Conservation (phyloP, 2,329 filamentous ascomycete species). For the Pochonia chlamydosporia region DNA sequence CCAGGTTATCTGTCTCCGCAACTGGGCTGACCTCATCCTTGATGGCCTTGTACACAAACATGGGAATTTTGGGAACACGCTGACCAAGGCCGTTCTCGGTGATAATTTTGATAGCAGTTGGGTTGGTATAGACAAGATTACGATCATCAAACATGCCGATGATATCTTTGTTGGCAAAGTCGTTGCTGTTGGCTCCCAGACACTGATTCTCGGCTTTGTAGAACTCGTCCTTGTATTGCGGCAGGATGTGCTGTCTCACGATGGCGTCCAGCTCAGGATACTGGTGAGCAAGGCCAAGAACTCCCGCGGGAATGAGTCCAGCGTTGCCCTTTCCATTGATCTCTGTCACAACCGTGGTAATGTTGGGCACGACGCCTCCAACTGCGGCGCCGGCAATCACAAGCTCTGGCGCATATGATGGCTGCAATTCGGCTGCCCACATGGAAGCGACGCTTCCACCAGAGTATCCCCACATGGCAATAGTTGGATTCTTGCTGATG, state of each 20-base stretch:
- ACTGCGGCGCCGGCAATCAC: conserved; percentile 18
- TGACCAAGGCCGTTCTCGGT: background rate
- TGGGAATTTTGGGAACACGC: background rate
- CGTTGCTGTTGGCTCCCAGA: conserved; percentile 15
- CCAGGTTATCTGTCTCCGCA: background rate
- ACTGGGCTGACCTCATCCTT: conserved; percentile 3
- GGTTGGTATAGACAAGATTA: background rate
- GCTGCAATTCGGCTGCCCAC: conserved; percentile 20
- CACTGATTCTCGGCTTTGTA: conserved; percentile 20
- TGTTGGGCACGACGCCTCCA: conserved; percentile 17
- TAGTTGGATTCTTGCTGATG: conserved; percentile 23
- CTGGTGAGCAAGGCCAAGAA: conserved; percentile 17
- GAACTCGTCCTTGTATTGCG: conserved; percentile 20
- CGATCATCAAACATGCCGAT: conserved; percentile 32
- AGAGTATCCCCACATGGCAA: conserved; percentile 38
- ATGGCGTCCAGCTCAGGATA: conserved; percentile 12
- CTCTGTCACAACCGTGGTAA: conserved; percentile 10
- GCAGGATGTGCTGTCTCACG: conserved; percentile 13
- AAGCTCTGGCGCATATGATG: conserved; percentile 18
- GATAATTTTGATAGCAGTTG: background rate
- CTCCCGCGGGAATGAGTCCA: conserved; percentile 16
- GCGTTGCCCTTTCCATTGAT: conserved; percentile 13
- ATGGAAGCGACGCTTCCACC: conserved; percentile 17
- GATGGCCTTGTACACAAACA: conserved; percentile 3
- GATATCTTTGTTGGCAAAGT: conserved; percentile 29